Conservation (phyloP, 768 basidiomycete genomes). For the Naematelia encephala region DNA sequence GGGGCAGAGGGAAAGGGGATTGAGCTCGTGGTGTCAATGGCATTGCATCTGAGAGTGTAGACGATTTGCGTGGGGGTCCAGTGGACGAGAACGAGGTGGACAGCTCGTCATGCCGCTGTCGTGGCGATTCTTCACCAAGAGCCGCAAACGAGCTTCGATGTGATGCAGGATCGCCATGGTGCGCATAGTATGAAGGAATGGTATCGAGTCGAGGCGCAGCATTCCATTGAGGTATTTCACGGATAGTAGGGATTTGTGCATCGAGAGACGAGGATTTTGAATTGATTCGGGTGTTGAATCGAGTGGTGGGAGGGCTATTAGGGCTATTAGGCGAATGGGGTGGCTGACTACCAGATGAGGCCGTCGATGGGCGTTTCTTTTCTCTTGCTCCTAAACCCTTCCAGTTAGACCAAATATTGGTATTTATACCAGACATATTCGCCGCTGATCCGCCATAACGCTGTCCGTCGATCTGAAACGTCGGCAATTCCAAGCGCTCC, state of each 20-base stretch:
- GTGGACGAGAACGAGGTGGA: not conserved
- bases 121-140: not conserved
- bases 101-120: not conserved
- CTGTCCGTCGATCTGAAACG: constrained; percentile 47
- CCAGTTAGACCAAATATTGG: constrained; percentile 29
- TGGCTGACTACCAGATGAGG: constrained; percentile 3
- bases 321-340: not conserved
- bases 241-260: not conserved
- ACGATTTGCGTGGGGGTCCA: constrained; percentile 1
- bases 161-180: not conserved
- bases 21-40: not conserved
- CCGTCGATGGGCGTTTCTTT: constrained; percentile 17
- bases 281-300: not conserved
- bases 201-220: not conserved
- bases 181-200: constrained; percentile 1
- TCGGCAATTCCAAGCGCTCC: constrained; percentile 48
- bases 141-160: not conserved
- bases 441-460: constrained; percentile 28
- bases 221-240: not conserved
- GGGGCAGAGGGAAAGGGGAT: not conserved
- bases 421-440: constrained; percentile 1
- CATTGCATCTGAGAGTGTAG: not conserved
- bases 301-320: not conserved
- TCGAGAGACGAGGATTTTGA: constrained; percentile 8
- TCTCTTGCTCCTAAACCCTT: constrained; percentile 23